phyloP scores from a whole-genome alignment of 2,329 filamentous ascomycete genomes.

The Aspergillus pseudoviridinutans region DNA sequence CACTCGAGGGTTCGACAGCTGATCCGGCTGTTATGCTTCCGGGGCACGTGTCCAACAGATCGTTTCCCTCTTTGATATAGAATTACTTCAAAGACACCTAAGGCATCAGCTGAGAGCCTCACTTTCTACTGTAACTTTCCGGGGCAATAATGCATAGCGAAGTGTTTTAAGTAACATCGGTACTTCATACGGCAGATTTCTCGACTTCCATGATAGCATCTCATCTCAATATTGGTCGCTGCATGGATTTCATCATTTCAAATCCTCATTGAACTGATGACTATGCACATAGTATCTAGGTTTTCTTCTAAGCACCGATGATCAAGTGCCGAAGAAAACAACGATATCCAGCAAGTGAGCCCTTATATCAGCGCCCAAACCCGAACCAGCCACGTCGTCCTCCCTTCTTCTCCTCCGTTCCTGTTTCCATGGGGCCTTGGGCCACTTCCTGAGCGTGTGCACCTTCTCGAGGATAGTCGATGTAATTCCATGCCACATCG shows the following conservation, averaged over 20 bases:
- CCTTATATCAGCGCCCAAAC: constrained; percentile 48
- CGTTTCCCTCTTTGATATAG: no score
- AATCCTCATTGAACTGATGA: not conserved
- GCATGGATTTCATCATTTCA: not conserved
- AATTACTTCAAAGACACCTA: not conserved
- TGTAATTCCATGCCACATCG: constrained; percentile 96
- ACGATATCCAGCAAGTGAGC: not conserved
- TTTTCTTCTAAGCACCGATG: not conserved
- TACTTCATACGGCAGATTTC: not conserved
- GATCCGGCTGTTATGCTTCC: constrained; percentile 6
- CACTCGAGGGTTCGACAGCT: constrained; percentile 1
- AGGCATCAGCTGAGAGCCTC: not conserved
- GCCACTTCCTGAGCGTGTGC: constrained; percentile 25
- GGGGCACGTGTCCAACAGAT: not conserved
- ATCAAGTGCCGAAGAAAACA: not conserved
- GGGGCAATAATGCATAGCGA: no score
- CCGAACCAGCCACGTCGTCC: constrained; percentile 75
- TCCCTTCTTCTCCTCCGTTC: constrained; percentile 44
- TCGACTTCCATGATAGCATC: not conserved
- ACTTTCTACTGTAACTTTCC: not conserved
- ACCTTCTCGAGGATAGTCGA: constrained; percentile 73
- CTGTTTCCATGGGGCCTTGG: constrained; percentile 21
- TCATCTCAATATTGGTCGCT: not conserved
- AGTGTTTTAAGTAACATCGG: not conserved
- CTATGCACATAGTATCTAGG: not conserved